Percentiles rank a stretch among this genome's conserved stretches.
Conservation (phyloP, 306 rosid genomes). For the Canavalia gladiata region DNA sequence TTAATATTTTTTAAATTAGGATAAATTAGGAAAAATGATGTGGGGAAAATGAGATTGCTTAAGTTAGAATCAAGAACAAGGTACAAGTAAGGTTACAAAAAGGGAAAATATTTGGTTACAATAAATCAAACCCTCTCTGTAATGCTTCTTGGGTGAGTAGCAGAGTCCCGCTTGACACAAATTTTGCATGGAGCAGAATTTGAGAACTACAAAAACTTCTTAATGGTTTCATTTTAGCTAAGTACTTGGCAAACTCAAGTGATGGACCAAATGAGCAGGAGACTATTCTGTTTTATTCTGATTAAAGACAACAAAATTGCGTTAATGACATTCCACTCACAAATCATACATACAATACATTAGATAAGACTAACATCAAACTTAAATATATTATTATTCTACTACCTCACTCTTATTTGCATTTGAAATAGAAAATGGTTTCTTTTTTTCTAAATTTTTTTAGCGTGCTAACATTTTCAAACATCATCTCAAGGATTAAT, state of each 20-base stretch:
- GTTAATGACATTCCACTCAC: slow-evolving; percentile 3
- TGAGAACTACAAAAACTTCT: slow-evolving; percentile 78
- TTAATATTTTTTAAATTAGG: not conserved
- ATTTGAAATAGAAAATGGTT: slow-evolving; percentile 55
- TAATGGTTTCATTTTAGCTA: slow-evolving; percentile 89
- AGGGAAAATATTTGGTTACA: not conserved
- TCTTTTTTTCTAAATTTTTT: slow-evolving; percentile 65
- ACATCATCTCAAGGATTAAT: slow-evolving; percentile 71
- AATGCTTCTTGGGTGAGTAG: slow-evolving; percentile 98
- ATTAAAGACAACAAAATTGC: slow-evolving; percentile 16
- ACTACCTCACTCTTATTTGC: slow-evolving; percentile 71
- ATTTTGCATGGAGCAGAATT: slow-evolving; percentile 93
- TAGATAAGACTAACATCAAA: slow-evolving; percentile 9
- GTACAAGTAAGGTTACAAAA: not conserved
- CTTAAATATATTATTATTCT: not conserved
- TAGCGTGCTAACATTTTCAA: slow-evolving; percentile 58
- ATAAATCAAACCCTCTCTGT: slow-evolving; percentile 83
- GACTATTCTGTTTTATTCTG: slow-evolving; percentile 69
- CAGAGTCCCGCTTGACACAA: slow-evolving; percentile 95
- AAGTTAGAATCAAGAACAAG: slow-evolving; percentile 6
- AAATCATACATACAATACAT: slow-evolving; percentile 18
- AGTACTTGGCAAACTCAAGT: slow-evolving; percentile 89
- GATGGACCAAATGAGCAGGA: slow-evolving; percentile 69
- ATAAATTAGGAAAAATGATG: slow-evolving; percentile 1
- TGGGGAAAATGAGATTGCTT: not conserved